These are phyloP conservation scores for Capronia coronata DNA, from an alignment of 2,329 filamentous ascomycete species.

Conservation along the genomic window DNA sequence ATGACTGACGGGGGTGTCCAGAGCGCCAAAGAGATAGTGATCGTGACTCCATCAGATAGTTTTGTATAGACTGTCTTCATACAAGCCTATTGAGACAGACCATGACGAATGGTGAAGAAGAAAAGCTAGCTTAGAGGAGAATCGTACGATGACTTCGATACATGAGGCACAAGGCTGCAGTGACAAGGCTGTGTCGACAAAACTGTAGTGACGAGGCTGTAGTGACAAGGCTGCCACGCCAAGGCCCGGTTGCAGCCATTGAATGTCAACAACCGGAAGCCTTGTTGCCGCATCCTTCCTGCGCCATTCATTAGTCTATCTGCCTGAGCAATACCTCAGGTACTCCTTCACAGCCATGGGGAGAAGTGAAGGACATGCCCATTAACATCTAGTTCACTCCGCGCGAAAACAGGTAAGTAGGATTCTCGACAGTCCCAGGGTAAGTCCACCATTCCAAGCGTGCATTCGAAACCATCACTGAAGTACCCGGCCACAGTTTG, in stretches of 20 bases:
- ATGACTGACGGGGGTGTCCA: too few species aligned
- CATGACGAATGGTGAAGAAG: too few species aligned
- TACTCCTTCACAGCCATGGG: too few species aligned
- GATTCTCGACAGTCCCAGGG: neutral
- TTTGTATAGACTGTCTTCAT: too few species aligned
- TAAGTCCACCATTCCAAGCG: neutral
- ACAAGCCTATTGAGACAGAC: too few species aligned
- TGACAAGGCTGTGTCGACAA: neutral
- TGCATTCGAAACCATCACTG: neutral
- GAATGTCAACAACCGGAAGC: neutral
- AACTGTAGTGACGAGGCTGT: constrained; percentile 38
- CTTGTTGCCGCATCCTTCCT: neutral
- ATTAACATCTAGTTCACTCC: neutral
- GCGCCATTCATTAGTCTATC: too few species aligned
- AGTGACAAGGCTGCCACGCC: neutral
- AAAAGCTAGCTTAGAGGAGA: too few species aligned
- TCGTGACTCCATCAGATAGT: too few species aligned
- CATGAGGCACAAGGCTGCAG: too few species aligned
- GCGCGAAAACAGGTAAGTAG: neutral
- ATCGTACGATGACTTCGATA: too few species aligned
- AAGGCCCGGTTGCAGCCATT: neutral
- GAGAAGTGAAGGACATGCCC: too few species aligned
- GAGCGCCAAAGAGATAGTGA: too few species aligned
- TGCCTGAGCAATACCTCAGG: neutral
- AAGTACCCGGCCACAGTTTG: neutral